phyloP scores from a whole-genome alignment of 352 stramenopile species.

The Phytophthora hibernalis region DNA sequence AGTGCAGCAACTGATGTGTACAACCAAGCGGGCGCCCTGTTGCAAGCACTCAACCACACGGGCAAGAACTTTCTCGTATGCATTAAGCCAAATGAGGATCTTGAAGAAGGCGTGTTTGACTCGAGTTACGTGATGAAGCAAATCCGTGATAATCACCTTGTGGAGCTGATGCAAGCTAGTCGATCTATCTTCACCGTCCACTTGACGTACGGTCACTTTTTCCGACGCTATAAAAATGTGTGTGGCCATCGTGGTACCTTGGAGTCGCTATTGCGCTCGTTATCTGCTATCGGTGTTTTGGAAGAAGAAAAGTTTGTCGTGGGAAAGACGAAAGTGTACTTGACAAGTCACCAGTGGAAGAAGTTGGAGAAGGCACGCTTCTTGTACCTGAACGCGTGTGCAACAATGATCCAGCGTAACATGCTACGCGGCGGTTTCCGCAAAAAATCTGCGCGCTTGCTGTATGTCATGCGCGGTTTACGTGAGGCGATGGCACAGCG shows the following conservation, averaged over 20 bases:
- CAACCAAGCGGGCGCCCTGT: slow-evolving; percentile 70
- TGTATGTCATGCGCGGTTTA: slow-evolving; percentile 66
- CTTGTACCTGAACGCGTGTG: slow-evolving; percentile 81
- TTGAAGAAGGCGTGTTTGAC: slow-evolving; percentile 73
- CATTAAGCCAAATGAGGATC: slow-evolving; percentile 74
- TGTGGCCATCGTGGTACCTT: slow-evolving; percentile 80
- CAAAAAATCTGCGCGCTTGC: slow-evolving; percentile 64
- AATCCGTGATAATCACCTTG: slow-evolving; percentile 68
- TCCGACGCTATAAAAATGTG: slow-evolving; percentile 83
- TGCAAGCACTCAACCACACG: slow-evolving; percentile 75
- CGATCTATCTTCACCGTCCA: slow-evolving; percentile 79
- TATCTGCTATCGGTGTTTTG: slow-evolving; percentile 83
- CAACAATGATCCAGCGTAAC: slow-evolving; percentile 87
- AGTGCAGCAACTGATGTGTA: slow-evolving; percentile 65
- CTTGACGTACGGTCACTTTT: slow-evolving; percentile 83
- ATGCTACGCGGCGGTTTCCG: slow-evolving; percentile 75
- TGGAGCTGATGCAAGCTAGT: slow-evolving; percentile 79
- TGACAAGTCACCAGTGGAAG: slow-evolving; percentile 84
- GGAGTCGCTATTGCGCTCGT: slow-evolving; percentile 71
- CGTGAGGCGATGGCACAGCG: slow-evolving; percentile 60
- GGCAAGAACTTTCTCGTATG: slow-evolving; percentile 87
- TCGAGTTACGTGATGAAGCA: slow-evolving; percentile 78
- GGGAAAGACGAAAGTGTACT: slow-evolving; percentile 73
- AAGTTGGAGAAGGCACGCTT: slow-evolving; percentile 81
- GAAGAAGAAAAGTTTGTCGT: slow-evolving; percentile 85